These are phyloP conservation scores for Penicillium steckii DNA, from an alignment of 495 filamentous ascomycete genomes.

Conservation along the genomic window DNA sequence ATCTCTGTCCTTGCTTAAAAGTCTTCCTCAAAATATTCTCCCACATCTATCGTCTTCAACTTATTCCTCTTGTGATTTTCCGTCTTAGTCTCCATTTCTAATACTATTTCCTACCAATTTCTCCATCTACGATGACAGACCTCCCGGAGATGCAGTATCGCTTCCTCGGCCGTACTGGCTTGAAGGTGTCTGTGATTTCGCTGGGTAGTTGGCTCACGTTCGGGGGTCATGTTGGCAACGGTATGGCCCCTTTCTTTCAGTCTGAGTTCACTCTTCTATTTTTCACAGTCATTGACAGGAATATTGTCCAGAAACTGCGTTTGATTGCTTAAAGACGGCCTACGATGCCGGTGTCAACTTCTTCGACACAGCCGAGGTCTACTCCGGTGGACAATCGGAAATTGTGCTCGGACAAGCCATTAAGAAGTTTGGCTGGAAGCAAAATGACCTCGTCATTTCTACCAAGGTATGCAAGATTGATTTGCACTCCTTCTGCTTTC, in stretches of 20 bases:
- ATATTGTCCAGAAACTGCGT: slow-evolving; percentile 64
- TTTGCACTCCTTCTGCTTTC: not conserved
- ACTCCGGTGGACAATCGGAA: slow-evolving; percentile 65
- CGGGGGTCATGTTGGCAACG: slow-evolving; percentile 70
- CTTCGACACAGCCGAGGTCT: slow-evolving; percentile 54
- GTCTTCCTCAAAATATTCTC: not conserved
- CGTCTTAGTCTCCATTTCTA: not conserved
- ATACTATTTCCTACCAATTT: not conserved
- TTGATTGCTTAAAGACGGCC: slow-evolving; percentile 70
- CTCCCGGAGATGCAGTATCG: slow-evolving; percentile 72
- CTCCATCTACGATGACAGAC: not conserved
- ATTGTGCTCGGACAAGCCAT: slow-evolving; percentile 72
- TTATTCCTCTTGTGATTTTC: not conserved
- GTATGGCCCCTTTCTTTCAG: slow-evolving; percentile 38
- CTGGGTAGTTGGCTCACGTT: slow-evolving; percentile 78
- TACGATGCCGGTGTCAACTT: slow-evolving; percentile 78
- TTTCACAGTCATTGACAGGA: no score
- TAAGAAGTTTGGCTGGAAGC: slow-evolving; percentile 60
- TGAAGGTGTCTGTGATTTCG: slow-evolving; percentile 73
- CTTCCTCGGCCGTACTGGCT: slow-evolving; percentile 68
- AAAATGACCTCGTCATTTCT: slow-evolving; percentile 79
- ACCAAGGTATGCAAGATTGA: slow-evolving; percentile 66
- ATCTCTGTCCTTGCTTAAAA: not conserved
- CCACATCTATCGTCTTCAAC: not conserved
- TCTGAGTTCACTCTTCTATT: no score